phyloP scores from a whole-genome alignment of 805 yeast genomes.

The Kazachstania taianensis region DNA sequence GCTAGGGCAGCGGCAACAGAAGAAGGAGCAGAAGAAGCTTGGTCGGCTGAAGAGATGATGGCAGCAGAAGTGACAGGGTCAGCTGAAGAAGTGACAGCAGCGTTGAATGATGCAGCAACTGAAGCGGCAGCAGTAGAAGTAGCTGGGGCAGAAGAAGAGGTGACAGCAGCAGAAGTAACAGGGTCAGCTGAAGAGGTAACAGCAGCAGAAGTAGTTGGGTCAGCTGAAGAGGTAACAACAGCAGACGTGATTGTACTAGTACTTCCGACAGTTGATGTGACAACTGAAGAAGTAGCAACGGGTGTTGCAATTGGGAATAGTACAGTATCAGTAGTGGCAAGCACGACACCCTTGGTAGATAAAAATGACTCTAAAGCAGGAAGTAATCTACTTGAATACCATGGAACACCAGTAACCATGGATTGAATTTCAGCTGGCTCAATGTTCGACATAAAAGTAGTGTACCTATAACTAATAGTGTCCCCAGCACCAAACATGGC shows the following conservation, averaged over 20 bases:
- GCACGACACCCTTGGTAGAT: constrained; percentile 3
- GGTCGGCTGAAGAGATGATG: not conserved
- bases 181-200: not conserved
- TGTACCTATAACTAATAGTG: constrained; percentile 23
- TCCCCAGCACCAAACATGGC: constrained; percentile 1
- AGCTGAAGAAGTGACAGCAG: not conserved
- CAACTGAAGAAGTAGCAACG: not conserved
- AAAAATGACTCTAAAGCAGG: not conserved
- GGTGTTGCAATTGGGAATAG: constrained; percentile 2
- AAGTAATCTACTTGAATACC: constrained; percentile 7
- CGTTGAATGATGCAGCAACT: not conserved
- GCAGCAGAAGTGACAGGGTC: not conserved
- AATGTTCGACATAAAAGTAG: constrained; percentile 20
- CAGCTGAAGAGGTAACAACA: not conserved
- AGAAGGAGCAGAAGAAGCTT: constrained; percentile 3
- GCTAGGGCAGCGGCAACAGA: not conserved
- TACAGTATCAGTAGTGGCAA: constrained; percentile 1
- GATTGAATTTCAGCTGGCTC: constrained; percentile 12
- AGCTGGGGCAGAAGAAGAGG: not conserved
- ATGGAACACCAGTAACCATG: constrained; percentile 4
- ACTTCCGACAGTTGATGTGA: not conserved
- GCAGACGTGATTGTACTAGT: not conserved
- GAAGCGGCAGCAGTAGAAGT: not conserved
- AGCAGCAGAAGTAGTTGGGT: not conserved
- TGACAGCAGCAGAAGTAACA: not conserved